Evolutionary conservation across 192 early-diverging fungal genomes (phyloP), one percentile per base, ranked within the genome.

Genomic region (Phlyctochytrium arcticum): DNA sequence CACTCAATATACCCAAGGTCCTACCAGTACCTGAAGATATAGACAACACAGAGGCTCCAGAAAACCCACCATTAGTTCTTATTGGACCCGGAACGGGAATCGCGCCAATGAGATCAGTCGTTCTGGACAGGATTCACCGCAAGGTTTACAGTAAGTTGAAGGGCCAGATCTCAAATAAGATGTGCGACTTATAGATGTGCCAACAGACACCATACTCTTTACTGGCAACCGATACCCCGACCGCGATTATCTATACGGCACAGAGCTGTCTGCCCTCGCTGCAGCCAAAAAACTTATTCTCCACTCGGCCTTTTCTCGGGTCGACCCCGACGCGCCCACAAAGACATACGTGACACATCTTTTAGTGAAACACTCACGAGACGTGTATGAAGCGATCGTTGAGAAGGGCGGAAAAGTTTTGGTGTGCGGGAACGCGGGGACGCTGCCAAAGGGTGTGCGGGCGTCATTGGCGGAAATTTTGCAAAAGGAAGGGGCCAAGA

Each of bases 41-140:
- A n/a, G n/a, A n/a, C n/a, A n/a, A n/a, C n/a, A n/a, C n/a, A n/a
- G n/a, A n/a, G n/a, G n/a, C n/a, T n/a, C 10, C 44, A 29, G 17
- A 6, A 27, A 46, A 47, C 32, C 27, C 21, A 56, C 62, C 69
- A 1, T 23, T 54, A 0, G 86, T 96, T 32, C 85, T 90, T 55
- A 88, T 96, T 53, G 96, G 92, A 0, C 91, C 91, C 46, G 75
- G 75, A 47, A 98, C 95, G 0, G 95, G 95, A 19, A 80, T 99
- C 23, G 94, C 96, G 7, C 90, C 95, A 0, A 94, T 99, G 82
- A 80, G 93, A 62, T 74, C 91, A 27, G 84, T 95, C 44, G 57
- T 93, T 15, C 72, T 87, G 39, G 69, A 80, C 8, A 79, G 93
- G 0, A 54, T 82, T 12, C 33, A 48, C 4, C 47, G 74, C 32